Evolutionary conservation across 2,329 filamentous ascomycete genomes (phyloP), one percentile per base, ranked within the genome.

Genomic region (Paraphaeosphaeria sporulosa): DNA sequence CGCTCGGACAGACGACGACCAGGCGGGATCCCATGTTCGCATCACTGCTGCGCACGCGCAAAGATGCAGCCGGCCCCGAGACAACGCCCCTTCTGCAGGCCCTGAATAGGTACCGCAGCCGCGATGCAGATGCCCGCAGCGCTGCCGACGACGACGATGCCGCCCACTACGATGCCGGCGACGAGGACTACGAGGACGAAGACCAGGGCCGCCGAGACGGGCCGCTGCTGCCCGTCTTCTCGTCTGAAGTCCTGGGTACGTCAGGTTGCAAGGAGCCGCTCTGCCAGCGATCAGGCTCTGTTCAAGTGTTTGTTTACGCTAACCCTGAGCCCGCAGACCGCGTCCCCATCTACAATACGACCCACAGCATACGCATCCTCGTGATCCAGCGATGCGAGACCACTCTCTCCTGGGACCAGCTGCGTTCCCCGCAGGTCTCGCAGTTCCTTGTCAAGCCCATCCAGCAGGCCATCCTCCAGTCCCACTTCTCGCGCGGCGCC

Each of bases 361-460:
- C 94, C 30, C 94, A 97, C 78, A 88, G 92, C 34, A 94, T 97
- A 64, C 91, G 94, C 66, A 88, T 93, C 55, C 85, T 97, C 58
- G 89, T 98, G 61, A 87, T 92, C 66, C 85, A 92, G 60, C 89
- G 91, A 73, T 96, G 93, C 78, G 94, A 98, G 81, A 97, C 94
- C 1, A 94, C 93, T 0, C 81, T 98, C 53, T 90, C 93, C 17
- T 98, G 94, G 94, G 94, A 98, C 65, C 94, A 98, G 77, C 84
- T 98, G 64, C 88, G 94, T 64, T 96, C 93, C n/a, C 94, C 94
- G 3, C 94, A 98, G 76, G 90, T 98, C 58, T 97, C 93, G 17
- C 94, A 97, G 74, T 98, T 98, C 76, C 85, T 98, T 38, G 87
- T 97, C 74, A 97, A 97, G 82, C 94, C 94, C 2, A 95, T 97